phyloP scores from a whole-genome alignment of 2,329 filamentous ascomycete genomes.

The Calonectria montana region DNA sequence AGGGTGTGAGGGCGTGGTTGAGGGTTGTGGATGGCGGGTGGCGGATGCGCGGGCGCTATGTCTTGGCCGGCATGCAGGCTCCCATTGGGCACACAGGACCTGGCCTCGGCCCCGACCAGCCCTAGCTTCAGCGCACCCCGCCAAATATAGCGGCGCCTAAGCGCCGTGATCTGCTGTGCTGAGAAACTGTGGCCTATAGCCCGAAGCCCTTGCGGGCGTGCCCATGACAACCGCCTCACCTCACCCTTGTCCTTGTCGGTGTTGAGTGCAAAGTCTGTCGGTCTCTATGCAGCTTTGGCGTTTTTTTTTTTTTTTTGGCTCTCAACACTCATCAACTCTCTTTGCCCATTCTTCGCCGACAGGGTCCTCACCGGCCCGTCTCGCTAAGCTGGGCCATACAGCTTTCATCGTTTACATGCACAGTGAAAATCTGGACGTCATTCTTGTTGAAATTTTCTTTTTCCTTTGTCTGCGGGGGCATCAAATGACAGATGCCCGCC shows the following conservation, averaged over 20 bases:
- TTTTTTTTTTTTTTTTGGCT: constrained; percentile 9
- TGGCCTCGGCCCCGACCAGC: constrained; percentile 25
- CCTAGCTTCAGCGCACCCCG: constrained; percentile 33
- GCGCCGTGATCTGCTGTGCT: constrained; percentile 27
- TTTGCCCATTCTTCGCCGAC: constrained; percentile 7
- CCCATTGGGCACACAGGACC: constrained; percentile 10
- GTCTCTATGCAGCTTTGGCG: constrained; percentile 5
- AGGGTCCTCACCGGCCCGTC: constrained; percentile 5
- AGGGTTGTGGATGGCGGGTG: constrained; percentile 16
- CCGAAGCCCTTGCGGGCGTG: constrained; percentile 6
- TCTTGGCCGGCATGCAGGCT: constrained; percentile 10
- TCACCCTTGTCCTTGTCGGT: constrained; percentile 1
- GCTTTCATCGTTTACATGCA: constrained; percentile 11
- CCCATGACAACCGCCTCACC: background rate
- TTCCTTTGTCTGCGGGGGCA: constrained; percentile 6
- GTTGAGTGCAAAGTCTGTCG: constrained; percentile 8
- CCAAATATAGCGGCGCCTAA: constrained; percentile 45
- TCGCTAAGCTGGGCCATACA: constrained; percentile 1
- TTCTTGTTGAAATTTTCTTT: constrained; percentile 7
- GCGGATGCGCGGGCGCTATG: constrained; percentile 8
- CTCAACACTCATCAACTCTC: constrained; percentile 6
- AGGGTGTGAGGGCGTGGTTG: constrained; percentile 1
- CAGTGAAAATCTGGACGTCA: constrained; percentile 21
- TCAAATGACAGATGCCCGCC: constrained; percentile 23
- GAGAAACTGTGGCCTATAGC: background rate